phyloP scores from a whole-genome alignment of 352 stramenopile species.

The Phytophthora tentaculata region DNA sequence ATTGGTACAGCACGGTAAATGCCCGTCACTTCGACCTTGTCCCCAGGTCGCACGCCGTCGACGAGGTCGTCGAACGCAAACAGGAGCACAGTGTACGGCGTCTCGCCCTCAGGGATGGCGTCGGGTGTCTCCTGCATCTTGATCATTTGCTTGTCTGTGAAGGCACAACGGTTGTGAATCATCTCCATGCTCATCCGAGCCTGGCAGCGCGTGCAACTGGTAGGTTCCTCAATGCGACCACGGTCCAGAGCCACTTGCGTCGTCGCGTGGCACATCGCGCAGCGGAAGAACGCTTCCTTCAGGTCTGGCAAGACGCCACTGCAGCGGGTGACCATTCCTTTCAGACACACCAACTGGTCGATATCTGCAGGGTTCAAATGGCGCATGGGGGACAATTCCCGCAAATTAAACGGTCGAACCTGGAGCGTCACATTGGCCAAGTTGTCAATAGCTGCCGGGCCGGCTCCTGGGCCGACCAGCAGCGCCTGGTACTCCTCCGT shows the following conservation, averaged over 20 bases:
- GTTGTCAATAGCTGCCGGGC: conserved; percentile 54
- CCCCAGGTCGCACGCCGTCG: conserved; percentile 96
- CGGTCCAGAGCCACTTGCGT: conserved; percentile 95
- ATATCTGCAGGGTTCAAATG: conserved; percentile 98
- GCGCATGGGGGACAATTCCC: conserved; percentile 93
- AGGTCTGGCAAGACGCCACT: conserved; percentile 98
- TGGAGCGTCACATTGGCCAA: conserved; percentile 79
- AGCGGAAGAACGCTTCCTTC: conserved; percentile 98
- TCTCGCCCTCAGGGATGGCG: conserved; percentile 98
- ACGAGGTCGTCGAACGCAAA: conserved; percentile 99
- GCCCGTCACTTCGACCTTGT: conserved; percentile 96
- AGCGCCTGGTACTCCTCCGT: conserved; percentile 90
- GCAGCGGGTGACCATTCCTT: conserved; percentile 98
- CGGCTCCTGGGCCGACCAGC: conserved; percentile 29
- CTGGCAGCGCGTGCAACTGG: conserved; percentile 88
- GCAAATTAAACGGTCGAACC: conserved; percentile 97
- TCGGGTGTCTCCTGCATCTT: conserved; percentile 98
- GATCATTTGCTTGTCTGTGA: conserved; percentile 99
- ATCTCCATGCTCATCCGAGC: conserved; percentile 95
- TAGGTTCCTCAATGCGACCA: conserved; percentile 96
- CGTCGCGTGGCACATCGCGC: conserved; percentile 92
- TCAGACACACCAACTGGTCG: conserved; percentile 96
- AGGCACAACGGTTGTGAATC: conserved; percentile 97
- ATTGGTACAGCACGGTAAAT: conserved; percentile 97
- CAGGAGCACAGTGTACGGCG: conserved; percentile 96